Percentiles rank a stretch among this genome's conserved stretches.
Conservation (phyloP, 2,329 filamentous ascomycete genomes). For the Leptographium radiaticola region DNA sequence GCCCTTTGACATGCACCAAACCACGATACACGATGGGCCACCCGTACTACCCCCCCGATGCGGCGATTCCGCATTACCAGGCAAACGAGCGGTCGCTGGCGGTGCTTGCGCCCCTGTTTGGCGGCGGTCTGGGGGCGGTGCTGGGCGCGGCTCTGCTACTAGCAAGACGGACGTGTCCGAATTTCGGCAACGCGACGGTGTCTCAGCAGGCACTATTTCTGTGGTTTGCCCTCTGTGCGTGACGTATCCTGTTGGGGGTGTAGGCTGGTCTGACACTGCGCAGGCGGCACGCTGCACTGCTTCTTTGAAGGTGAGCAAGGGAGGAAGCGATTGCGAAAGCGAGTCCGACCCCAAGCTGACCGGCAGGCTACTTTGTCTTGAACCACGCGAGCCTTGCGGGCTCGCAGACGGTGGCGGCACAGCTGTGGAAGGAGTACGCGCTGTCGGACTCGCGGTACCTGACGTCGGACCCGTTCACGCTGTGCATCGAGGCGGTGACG, state of each 20-base stretch:
- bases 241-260: not conserved
- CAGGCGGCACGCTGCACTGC: conserved; percentile 58
- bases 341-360: too few relatives aligned
- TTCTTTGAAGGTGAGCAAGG: conserved; percentile 58
- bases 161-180: conserved; percentile 10
- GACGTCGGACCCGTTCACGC: conserved; percentile 66
- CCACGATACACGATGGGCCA: conserved; percentile 17
- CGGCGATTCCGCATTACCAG: conserved; percentile 29
- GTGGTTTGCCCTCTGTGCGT: conserved; percentile 45
- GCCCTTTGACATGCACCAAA: too few relatives aligned
- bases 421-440: conserved; percentile 89
- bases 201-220: conserved; percentile 30
- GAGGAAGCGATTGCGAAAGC: too few relatives aligned
- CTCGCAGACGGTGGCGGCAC: conserved; percentile 61
- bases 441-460: conserved; percentile 80
- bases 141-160: conserved; percentile 20
- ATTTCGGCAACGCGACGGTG: conserved; percentile 16
- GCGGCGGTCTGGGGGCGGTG: conserved; percentile 21
- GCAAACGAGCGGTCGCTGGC: conserved; percentile 29
- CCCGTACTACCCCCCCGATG: conserved; percentile 36
- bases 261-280: not conserved
- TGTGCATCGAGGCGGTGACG: conserved; percentile 79
- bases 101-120: conserved; percentile 25
- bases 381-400: conserved; percentile 54
- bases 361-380: conserved; percentile 57